Evolutionary conservation across 2,329 filamentous ascomycete genomes (phyloP).

Genomic region (Pseudogymnoascus sp.): DNA sequence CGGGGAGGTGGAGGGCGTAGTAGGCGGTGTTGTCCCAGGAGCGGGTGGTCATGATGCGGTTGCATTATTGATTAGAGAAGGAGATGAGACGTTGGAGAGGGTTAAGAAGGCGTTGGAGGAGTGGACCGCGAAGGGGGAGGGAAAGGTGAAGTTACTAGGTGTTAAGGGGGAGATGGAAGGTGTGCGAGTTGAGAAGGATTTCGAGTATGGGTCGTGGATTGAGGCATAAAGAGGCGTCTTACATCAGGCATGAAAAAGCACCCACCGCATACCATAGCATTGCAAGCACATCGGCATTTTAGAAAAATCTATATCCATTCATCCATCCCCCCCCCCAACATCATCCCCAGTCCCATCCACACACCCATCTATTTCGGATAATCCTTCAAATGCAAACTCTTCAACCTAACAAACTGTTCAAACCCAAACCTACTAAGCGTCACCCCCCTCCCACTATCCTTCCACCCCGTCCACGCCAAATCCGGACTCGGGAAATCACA

Average conservation of each 20-base stretch:
- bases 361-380: constrained; percentile 50
- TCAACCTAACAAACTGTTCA: constrained; percentile 92
- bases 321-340: neutral
- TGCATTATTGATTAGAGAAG: constrained; percentile 71
- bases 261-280: neutral
- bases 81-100: constrained; percentile 53
- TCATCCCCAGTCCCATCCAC: neutral
- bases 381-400: constrained; percentile 92
- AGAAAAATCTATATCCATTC: neutral
- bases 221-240: neutral
- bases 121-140: constrained; percentile 57
- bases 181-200: constrained; percentile 38
- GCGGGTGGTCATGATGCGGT: constrained; percentile 92
- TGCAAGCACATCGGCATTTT: too few relatives aligned
- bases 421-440: constrained; percentile 87
- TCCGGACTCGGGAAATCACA: constrained; percentile 92
- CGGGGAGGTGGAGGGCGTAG: constrained; percentile 64
- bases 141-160: constrained; percentile 60
- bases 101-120: constrained; percentile 56
- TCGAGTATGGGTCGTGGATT: neutral
- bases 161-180: constrained; percentile 72
- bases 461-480: constrained; percentile 96
- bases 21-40: constrained; percentile 87
- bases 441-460: constrained; percentile 88
- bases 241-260: neutral